Evolutionary conservation across 148 eudicot genomes (phyloP).

Genomic region (Arbutus unedo): DNA sequence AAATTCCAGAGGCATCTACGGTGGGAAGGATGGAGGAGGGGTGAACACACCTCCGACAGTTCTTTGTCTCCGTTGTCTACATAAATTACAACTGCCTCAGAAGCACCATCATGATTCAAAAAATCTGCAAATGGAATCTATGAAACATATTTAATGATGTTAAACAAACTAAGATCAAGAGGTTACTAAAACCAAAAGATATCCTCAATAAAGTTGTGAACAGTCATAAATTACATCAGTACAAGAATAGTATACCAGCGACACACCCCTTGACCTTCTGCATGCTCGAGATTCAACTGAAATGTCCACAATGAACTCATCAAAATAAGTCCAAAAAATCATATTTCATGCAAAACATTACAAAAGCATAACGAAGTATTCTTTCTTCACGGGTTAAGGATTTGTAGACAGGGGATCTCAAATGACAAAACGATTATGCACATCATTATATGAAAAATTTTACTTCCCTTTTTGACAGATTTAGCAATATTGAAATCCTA

Average conservation of each 20-base stretch:
- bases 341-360: not conserved
- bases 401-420: not conserved
- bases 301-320: conserved; percentile 20
- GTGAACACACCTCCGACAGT: conserved; percentile 51
- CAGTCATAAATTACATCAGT: not conserved
- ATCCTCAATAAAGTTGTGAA: not conserved
- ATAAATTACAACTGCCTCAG: conserved; percentile 47
- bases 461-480: not conserved
- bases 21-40: not conserved
- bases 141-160: conserved; percentile 14
- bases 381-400: not conserved
- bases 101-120: conserved; percentile 64
- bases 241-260: conserved; percentile 46
- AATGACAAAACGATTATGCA: not conserved
- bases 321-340: not conserved
- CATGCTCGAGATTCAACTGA: conserved; percentile 91
- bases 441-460: not conserved
- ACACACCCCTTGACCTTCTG: conserved; percentile 67
- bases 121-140: conserved; percentile 95
- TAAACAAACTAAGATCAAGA: not conserved
- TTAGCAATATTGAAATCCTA: not conserved
- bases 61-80: conserved; percentile 43
- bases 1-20: not conserved
- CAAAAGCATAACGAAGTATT: not conserved
- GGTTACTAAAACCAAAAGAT: not conserved